Conservation (phyloP, 345 rosid genomes). For the Populus deltoides region DNA sequence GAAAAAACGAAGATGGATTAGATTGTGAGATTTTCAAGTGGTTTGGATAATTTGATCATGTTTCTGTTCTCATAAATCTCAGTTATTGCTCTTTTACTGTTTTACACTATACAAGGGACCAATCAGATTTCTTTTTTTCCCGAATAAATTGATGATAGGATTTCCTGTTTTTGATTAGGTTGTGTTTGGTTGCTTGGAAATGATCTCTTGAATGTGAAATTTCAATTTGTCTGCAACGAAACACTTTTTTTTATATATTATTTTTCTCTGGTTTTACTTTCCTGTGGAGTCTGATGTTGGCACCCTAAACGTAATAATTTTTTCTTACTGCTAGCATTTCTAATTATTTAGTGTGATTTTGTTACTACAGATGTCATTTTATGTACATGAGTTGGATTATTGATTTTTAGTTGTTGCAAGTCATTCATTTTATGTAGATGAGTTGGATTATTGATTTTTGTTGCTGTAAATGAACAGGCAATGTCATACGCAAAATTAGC, state of each 20-base stretch:
- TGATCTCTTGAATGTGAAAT: neutral
- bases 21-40: too few relatives aligned
- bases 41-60: too few relatives aligned
- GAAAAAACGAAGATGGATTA: too few relatives aligned
- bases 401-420: slow-evolving; percentile 18
- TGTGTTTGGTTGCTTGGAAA: neutral
- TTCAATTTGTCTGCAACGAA: neutral
- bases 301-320: neutral
- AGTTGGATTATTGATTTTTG: slow-evolving; percentile 3
- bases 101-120: too few relatives aligned
- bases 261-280: neutral
- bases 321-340: neutral
- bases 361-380: neutral
- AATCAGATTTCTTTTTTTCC: too few relatives aligned
- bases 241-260: neutral
- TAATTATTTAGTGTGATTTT: neutral
- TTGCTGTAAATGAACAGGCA: slow-evolving; percentile 62
- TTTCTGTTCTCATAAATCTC: too few relatives aligned
- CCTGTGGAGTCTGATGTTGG: neutral
- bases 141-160: neutral
- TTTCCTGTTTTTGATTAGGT: neutral
- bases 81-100: too few relatives aligned
- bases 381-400: neutral
- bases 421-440: neutral
- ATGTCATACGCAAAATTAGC: slow-evolving; percentile 99